Base-by-base conservation (phyloP, 2,329 filamentous ascomycete genomes). In the Nemania serpens region DNA sequence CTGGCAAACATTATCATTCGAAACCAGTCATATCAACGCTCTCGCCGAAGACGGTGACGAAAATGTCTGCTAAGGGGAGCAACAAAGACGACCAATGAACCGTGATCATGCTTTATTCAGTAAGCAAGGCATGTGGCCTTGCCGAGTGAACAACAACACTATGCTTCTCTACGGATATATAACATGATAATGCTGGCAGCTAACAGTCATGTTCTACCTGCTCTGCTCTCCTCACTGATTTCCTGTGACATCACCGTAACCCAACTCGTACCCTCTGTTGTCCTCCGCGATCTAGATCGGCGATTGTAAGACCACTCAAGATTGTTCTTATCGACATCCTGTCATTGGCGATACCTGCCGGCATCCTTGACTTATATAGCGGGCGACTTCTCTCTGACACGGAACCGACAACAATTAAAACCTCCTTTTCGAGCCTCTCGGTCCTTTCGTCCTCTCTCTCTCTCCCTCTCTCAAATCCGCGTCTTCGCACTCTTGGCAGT, bases 11-110 rank as follows among this genome's bases (percentile, higher is more conserved):
- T 64, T 59, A 62, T 48, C 45, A 52, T 60, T 63, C 43, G 37
- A 59, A 54, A 61, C 59, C 47, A 41, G 63, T 65, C 63, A 65
- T 59, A 58, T 55, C 53, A 63, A 61, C 48, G 20, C 34, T 18
- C 15, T 20, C 63, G 56, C 60, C 63, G 63, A 65, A 58, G 12
- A 46, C 59, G 59, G 59, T 57, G 52, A 50, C 36, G 11, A 10
- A 12, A 39, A 39, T n/a, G 15, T n/a, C 15, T 12, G 36, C 36
- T 39, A 39, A 39, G 36, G 15, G 36, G 56, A 53, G 17, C 50
- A 46, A 20, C 18, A 18, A 46, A 42, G 36, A 13, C 20, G 11
- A 22, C 17, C 11, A 41, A 53, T 43, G 34, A 47, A 42, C 20
- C 39, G 36, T 41, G 46, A 48, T 49, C 37, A 36, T 37, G 17